Evolutionary conservation across 169 alveolate genomes (phyloP).

Genomic region (Nephromyces sp.): DNA sequence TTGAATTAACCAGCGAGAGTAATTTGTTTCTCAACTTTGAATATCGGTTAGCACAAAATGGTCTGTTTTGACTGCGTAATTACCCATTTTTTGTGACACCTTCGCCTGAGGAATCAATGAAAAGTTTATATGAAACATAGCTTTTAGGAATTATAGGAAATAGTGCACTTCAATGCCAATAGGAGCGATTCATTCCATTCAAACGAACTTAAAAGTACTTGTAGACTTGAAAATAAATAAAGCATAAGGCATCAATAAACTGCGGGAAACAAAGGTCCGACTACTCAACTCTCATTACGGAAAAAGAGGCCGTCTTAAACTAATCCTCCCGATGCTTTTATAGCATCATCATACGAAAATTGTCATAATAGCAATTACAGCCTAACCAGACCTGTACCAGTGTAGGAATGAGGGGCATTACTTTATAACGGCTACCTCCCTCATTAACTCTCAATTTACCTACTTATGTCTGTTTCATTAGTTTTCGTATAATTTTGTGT

Average conservation of each 20-base stretch:
- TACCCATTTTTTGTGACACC: background rate
- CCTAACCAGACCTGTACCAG: too few species aligned
- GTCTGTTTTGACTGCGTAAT: background rate
- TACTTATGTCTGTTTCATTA: too few species aligned
- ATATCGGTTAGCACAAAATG: conserved; percentile 43
- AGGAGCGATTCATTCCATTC: background rate
- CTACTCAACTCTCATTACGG: background rate
- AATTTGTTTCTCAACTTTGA: conserved; percentile 86
- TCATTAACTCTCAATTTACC: too few species aligned
- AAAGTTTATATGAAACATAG: background rate
- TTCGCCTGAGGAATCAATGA: background rate
- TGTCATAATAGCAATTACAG: too few species aligned
- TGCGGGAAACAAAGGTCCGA: background rate
- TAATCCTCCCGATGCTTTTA: too few species aligned
- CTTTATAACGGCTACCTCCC: too few species aligned
- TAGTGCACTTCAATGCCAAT: background rate
- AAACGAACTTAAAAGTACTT: background rate
- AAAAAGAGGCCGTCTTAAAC: too few species aligned
- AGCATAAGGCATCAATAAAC: background rate
- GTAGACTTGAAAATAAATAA: background rate
- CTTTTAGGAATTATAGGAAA: background rate
- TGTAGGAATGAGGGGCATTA: too few species aligned
- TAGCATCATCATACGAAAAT: too few species aligned
- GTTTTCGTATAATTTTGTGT: too few species aligned
- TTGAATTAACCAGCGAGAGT: conserved; percentile 80